Evolutionary conservation across 441 rosid species (phyloP), one percentile per base, ranked within the genome.

Genomic region (Croton setiger): DNA sequence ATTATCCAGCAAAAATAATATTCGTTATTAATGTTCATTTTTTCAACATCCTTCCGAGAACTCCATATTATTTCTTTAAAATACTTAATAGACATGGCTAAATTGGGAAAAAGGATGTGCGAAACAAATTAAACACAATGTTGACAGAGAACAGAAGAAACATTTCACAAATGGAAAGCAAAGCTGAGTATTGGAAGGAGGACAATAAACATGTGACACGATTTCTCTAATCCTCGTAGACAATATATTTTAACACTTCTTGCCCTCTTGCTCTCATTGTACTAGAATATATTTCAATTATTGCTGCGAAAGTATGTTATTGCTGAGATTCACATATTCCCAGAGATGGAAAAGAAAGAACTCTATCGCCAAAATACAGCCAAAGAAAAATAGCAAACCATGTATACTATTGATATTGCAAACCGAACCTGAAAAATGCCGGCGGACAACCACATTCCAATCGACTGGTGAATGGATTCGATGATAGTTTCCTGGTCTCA

Each of bases 401-500:
- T 13, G 17, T 20, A 49, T 49, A 59, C 31, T 13, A 10, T 17
- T n/a, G 39, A 41, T 31, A 37, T 36, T 1, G 0, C 3, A 18
- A 36, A 57, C 49, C 35, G 17, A 58, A 95, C 99, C 99, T 76
- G 99, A 75, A 84, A 95, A 95, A 75, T 92, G 99, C 7, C 98
- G 87, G 67, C 95, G 92, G 73, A 76, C 84, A 77, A 84, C 81
- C 76, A 89, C 81, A 81, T 84, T 88, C 98, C 99, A 95, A 75
- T 92, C 87, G 75, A 67, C 88, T 5, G 99, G 98, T 64, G 99
- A 90, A 84, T 95, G 97, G 78, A 95, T 71, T 23, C 88, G 94
- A 82, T 95, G 99, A 79, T 90, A 95, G 71, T 92, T 93, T 70
- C 99, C 99, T 66, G 90, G 98, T 68, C 74, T 88, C 78, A 95